Evolutionary conservation across 192 early-diverging fungal species (phyloP).

Genomic region (Lunasporangiospora selenospora): DNA sequence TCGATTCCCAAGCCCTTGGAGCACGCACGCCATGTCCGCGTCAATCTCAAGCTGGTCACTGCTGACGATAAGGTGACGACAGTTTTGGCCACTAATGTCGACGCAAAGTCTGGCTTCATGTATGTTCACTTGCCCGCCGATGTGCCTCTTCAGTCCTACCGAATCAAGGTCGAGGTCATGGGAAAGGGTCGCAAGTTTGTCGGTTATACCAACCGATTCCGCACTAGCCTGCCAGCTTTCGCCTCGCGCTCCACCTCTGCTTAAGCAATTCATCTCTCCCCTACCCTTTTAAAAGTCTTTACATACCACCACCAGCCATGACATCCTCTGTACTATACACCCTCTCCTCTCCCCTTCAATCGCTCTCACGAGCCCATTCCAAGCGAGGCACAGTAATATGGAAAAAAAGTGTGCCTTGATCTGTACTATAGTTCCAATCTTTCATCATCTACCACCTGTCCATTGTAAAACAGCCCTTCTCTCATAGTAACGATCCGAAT

Average conservation of each 20-base stretch:
- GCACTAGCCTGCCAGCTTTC: conserved; percentile 40
- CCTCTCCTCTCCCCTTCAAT: too few species aligned
- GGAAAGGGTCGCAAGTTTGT: conserved; percentile 48
- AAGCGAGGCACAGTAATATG: too few species aligned
- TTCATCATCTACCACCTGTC: too few species aligned
- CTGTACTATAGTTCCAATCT: too few species aligned
- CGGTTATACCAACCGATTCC: conserved; percentile 33
- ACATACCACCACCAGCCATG: neutral
- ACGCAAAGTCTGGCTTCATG: conserved; percentile 33
- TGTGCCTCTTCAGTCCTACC: conserved; percentile 17
- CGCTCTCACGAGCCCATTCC: too few species aligned
- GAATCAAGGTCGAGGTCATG: conserved; percentile 46
- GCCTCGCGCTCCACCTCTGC: neutral
- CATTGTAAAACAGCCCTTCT: too few species aligned
- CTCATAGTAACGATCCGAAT: too few species aligned
- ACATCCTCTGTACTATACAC: neutral
- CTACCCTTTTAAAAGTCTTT: neutral
- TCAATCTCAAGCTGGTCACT: conserved; percentile 34
- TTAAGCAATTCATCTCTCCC: neutral
- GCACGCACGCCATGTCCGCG: conserved; percentile 22
- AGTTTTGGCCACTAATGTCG: conserved; percentile 28
- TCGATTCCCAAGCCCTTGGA: conserved; percentile 42
- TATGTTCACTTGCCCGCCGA: conserved; percentile 41
- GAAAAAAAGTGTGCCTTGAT: too few species aligned
- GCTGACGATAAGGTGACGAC: conserved; percentile 2